phyloP scores from a whole-genome alignment of 352 stramenopile species.

The Phytophthora niederhauseri region DNA sequence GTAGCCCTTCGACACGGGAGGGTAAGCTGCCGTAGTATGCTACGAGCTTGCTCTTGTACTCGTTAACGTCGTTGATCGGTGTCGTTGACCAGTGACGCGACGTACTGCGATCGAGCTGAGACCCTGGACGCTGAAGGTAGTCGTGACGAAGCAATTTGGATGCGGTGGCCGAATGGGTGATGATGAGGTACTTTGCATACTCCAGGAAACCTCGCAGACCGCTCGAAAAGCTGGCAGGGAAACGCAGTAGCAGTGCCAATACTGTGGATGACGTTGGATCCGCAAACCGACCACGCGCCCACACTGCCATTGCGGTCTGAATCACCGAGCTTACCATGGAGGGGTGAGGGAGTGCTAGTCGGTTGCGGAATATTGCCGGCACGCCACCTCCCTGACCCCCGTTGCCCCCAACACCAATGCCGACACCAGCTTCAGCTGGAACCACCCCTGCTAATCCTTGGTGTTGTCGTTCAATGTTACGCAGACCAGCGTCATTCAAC shows the following conservation, averaged over 20 bases:
- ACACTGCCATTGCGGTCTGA: slow-evolving; percentile 47
- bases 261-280: slow-evolving; percentile 37
- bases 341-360: slow-evolving; percentile 16
- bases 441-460: slow-evolving; percentile 14
- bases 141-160: slow-evolving; percentile 58
- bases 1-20: slow-evolving; percentile 21
- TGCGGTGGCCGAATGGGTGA: slow-evolving; percentile 44
- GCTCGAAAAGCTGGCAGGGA: slow-evolving; percentile 37
- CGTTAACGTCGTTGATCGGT: slow-evolving; percentile 36
- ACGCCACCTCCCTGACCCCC: slow-evolving; percentile 12
- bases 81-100: slow-evolving; percentile 19
- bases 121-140: slow-evolving; percentile 42
- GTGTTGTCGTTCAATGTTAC: slow-evolving; percentile 19
- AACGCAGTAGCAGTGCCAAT: slow-evolving; percentile 42
- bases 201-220: slow-evolving; percentile 68
- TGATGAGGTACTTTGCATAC: slow-evolving; percentile 65
- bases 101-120: slow-evolving; percentile 12
- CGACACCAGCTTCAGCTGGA: slow-evolving; percentile 16
- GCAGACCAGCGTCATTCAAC: slow-evolving; percentile 21
- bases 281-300: slow-evolving; percentile 48
- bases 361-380: slow-evolving; percentile 26
- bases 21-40: slow-evolving; percentile 43
- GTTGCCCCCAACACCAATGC: slow-evolving; percentile 3
- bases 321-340: slow-evolving; percentile 50
- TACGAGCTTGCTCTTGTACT: slow-evolving; percentile 49